These are phyloP conservation scores for Chloranthus sessilifolius DNA, from an alignment of 164 flowering plant genomes.

Conservation along the genomic window DNA sequence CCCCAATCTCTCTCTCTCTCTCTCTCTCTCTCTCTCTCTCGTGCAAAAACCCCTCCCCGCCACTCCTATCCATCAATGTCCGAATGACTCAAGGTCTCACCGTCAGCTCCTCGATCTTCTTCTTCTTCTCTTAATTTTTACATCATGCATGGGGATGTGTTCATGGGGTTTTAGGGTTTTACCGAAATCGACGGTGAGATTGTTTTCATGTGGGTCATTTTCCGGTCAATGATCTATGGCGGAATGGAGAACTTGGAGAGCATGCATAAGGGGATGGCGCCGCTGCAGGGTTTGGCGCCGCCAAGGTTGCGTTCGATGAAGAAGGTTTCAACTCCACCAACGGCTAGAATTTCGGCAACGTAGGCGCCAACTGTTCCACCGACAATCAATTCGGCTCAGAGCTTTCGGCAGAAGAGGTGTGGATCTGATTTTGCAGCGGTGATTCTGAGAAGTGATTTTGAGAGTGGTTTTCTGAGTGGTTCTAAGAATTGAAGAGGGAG, in stretches of 20 bases:
- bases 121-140: too few relatives aligned
- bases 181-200: constrained; percentile 70
- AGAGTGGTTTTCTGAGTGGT: too few relatives aligned
- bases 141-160: constrained; percentile 74
- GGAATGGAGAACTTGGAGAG: constrained; percentile 79
- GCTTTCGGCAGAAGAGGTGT: constrained; percentile 38
- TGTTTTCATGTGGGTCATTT: constrained; percentile 58
- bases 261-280: constrained; percentile 86
- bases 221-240: constrained; percentile 54
- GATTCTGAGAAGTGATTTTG: too few relatives aligned
- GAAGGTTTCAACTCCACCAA: constrained; percentile 70
- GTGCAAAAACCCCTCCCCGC: too few relatives aligned
- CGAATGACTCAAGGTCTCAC: too few relatives aligned
- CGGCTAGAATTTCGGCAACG: constrained; percentile 66
- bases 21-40: too few relatives aligned
- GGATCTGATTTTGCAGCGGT: constrained; percentile 10
- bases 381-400: constrained; percentile 75
- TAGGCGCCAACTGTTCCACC: constrained; percentile 87
- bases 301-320: constrained; percentile 63
- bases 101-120: too few relatives aligned
- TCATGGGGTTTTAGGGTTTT: constrained; percentile 52
- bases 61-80: too few relatives aligned
- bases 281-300: constrained; percentile 82
- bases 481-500: too few relatives aligned
- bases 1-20: too few relatives aligned